Base-by-base conservation (phyloP, 2,329 filamentous ascomycete species). In the Pezizomycotina sp. region DNA sequence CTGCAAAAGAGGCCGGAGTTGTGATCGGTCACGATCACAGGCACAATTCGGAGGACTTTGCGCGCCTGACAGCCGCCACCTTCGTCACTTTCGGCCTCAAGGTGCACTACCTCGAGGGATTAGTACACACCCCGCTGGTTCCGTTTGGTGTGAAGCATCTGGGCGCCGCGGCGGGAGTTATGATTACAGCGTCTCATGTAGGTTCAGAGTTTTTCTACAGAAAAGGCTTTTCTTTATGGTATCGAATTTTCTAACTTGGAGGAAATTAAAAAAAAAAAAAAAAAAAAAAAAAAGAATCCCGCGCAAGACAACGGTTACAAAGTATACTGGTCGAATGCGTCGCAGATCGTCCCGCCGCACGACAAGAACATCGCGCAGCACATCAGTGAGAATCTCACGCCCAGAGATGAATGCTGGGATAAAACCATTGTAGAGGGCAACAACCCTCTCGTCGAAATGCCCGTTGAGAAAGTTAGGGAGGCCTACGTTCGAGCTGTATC, bases 281-380 rank as follows among this genome's bases (percentile, higher is more conserved):
- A n/a, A n/a, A n/a, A n/a, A n/a, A n/a, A n/a, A n/a, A n/a, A n/a
- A n/a, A n/a, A n/a, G n/a, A 75, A 76, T 47, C 70, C 71, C 9
- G 65, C 68, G 28, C 59, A 65, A 47, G 70, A 75, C 51, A 75
- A 75, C 50, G 71, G 71, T 13, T 75, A 75, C 56, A 76, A 76
- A 56, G 71, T 76, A 52, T 76, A 75, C 56, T 73, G 68, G 59
- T 60, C 59, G 10, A 74, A 74, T 49, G 71, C 70, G 2, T 71
- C 68, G 48, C 71, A 76, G 51, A 75, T 76, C 46, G 72, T 74
- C 34, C 63, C 69, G 6, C 71, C 71, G 3, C 64, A 69, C 43
- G 71, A 75, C 46, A 57, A 50, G 13, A 64, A 66, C 19, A 76
- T 76, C 36, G 65, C 69, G 4, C 56, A 57, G 22, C 62, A 64